Percentiles rank a stretch among this genome's conserved stretches.
phyloP scores from a whole-genome alignment of 1,284 basidiomycete species.

The Ustilago hordei region DNA sequence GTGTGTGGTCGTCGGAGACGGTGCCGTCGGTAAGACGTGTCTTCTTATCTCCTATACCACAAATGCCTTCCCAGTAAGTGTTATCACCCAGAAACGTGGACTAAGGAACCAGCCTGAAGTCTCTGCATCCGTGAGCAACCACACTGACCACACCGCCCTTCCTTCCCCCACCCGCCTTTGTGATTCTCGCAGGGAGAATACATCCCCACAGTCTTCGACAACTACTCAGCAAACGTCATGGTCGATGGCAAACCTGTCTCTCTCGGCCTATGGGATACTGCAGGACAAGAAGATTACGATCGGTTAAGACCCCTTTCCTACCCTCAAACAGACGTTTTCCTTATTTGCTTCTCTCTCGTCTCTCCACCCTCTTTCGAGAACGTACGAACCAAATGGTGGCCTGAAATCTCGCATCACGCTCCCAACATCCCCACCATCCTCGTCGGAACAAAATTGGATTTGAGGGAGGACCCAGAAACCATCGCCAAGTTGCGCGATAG shows the following conservation, averaged over 20 bases:
- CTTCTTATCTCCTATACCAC: conserved; percentile 69
- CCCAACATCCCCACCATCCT: conserved; percentile 91
- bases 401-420: conserved; percentile 80
- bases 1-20: conserved; percentile 69
- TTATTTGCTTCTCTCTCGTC: conserved; percentile 98
- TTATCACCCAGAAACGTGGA: background rate
- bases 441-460: conserved; percentile 97
- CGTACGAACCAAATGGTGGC: conserved; percentile 86
- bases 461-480: conserved; percentile 91
- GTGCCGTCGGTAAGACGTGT: conserved; percentile 70
- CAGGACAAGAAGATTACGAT: conserved; percentile 77
- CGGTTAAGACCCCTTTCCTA: conserved; percentile 97
- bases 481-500: conserved; percentile 93
- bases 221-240: conserved; percentile 91
- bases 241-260: conserved; percentile 99
- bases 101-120: background rate
- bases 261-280: conserved; percentile 83
- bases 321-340: conserved; percentile 98
- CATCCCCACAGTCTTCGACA: conserved; percentile 81
- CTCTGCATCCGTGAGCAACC: background rate
- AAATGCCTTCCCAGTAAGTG: conserved; percentile 67
- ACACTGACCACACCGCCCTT: background rate
- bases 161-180: background rate
- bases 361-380: conserved; percentile 98
- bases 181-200: conserved; percentile 58